Base-by-base conservation (phyloP, 2,329 filamentous ascomycete genomes). In the Fusarium sarcochroum region DNA sequence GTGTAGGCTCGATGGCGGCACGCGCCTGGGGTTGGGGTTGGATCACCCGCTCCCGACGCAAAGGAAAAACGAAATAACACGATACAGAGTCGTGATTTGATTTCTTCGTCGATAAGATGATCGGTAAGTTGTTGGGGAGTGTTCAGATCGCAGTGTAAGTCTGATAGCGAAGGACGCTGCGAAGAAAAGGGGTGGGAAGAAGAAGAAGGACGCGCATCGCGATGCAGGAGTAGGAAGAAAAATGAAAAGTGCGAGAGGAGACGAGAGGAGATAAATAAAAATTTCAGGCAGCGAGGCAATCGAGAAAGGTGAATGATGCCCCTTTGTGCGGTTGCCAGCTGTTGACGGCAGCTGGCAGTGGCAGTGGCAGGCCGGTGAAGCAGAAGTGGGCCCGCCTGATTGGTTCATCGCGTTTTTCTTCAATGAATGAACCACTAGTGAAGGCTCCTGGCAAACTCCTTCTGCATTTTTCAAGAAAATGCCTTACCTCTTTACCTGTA, bases 301-400 rank as follows among this genome's bases (percentile, higher is more conserved):
- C 17, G 17, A 25, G 8, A 35, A 25, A 41, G 20, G 23, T n/a
- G 10, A 58, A 23, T n/a, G 23, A 46, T 9, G 23, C 20, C 9
- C 9, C 40, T 18, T 58, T 45, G 20, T 54, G 35, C 49, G 41
- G 20, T 54, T 54, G 49, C 34, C 56, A 59, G 56, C 38, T 42
- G 35, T 54, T 59, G 42, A 32, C 56, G 37, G 56, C 5, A 18
- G 50, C 37, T 55, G 42, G 35, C 56, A 59, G 27, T 55, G 42
- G 35, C 56, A 59, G 27, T 59, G 56, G 18, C 56, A 44, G 50
- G n/a, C 25, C 27, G 23, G 21, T 38, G 20, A 53, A 37, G 23
- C 18, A 51, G 35, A 17, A 25, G 35, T 18, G 37, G 21, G 17
- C 32, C 17, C 34, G 17, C 30, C 13, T 42, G n/a, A 50, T 46